phyloP scores from a whole-genome alignment of 352 stramenopile species.

The Pilasporangium apinafurcum region DNA sequence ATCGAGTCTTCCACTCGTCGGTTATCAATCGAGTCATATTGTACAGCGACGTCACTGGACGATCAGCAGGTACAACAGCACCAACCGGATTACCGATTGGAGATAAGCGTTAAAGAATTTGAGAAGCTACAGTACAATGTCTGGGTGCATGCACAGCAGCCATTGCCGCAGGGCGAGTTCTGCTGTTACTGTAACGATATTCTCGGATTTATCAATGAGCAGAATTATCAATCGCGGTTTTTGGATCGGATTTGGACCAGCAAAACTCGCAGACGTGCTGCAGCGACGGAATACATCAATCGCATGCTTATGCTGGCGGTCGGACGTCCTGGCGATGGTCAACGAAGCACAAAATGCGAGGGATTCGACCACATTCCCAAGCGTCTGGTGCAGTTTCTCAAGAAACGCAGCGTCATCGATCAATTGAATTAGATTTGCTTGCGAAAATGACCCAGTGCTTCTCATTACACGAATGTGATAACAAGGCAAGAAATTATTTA shows the following conservation, averaged over 20 bases:
- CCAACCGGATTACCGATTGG: conserved; percentile 25
- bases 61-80: too few species aligned
- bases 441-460: background rate
- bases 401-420: conserved; percentile 18
- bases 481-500: conserved; percentile 10
- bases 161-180: too few species aligned
- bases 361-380: conserved; percentile 32
- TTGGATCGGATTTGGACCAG: too few species aligned
- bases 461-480: background rate
- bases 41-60: too few species aligned
- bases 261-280: too few species aligned
- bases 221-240: too few species aligned
- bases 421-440: conserved; percentile 10
- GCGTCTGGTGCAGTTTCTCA: conserved; percentile 24
- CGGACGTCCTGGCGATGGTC: conserved; percentile 17
- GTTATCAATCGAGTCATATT: too few species aligned
- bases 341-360: conserved; percentile 23
- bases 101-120: conserved; percentile 28
- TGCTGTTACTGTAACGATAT: too few species aligned
- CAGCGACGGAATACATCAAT: conserved; percentile 26
- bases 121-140: conserved; percentile 28
- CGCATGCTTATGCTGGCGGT: conserved; percentile 23
- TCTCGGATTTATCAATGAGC: too few species aligned
- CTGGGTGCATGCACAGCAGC: conserved; percentile 21
- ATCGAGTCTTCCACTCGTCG: too few species aligned